Base-by-base conservation (phyloP, 495 filamentous ascomycete genomes). In the Neurospora sp. region DNA sequence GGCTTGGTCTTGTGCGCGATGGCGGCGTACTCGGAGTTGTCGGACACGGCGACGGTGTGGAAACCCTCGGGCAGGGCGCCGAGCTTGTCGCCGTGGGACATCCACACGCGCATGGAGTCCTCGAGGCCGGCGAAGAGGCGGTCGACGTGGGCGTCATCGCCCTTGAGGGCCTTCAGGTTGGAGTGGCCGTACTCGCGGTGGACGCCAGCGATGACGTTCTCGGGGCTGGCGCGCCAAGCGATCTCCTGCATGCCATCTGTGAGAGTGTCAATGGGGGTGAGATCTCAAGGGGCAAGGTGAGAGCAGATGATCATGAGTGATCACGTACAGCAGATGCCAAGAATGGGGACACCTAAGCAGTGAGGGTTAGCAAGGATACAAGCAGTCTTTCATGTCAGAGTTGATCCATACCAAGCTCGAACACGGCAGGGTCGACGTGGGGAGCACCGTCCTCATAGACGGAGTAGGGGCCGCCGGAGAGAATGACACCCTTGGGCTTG, bases 11-110 rank as follows among this genome's bases (percentile, higher is more conserved):
- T 75, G 78, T 96, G 92, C 10, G 91, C 94, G 76, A 97, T 96
- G 59, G 87, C 93, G 4, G 94, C 94, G 78, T 88, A 96, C 8
- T 89, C 86, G 1, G 78, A 90, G 81, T 97, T 96, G 42, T 79
- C 70, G 10, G 93, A 93, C 7, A 85, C 90, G 27, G 92, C 94
- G 69, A 97, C 88, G 31, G 86, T 88, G 68, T 87, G 78, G 81
- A 95, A 97, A 6, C 84, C 85, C 7, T 89, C 83, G 17, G 94
- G 94, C 22, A 97, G 84, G 40, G 88, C 81, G 27, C 83, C 85
- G 3, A 97, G 86, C 83, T 96, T 96, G 78, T 97, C 94, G 42
- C 89, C 89, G 78, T 97, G 94, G 73, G 89, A 92, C 94, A 97
- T 97, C 86, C 88, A 97, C 8, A 91, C 82, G 69, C 78, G 76